These are phyloP conservation scores for Salvia splendens DNA, from an alignment of 257 asterid species.

Conservation along the genomic window DNA sequence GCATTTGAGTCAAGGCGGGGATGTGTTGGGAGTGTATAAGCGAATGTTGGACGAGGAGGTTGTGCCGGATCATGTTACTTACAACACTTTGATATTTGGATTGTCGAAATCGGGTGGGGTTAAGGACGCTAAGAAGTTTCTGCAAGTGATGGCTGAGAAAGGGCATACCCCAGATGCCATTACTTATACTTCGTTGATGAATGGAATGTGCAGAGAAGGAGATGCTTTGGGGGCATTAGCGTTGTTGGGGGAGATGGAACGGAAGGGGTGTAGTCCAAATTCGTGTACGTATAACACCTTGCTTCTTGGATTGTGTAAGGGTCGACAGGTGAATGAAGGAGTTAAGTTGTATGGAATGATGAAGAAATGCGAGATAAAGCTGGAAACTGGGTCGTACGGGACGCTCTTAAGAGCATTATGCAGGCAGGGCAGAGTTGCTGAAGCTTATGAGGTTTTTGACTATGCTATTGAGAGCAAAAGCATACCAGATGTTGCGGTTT, in stretches of 20 bases:
- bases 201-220: slow-evolving; percentile 90
- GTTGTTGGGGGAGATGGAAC: slow-evolving; percentile 79
- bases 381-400: slow-evolving; percentile 83
- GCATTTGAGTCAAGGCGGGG: slow-evolving; percentile 62
- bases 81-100: slow-evolving; percentile 81
- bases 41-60: slow-evolving; percentile 83
- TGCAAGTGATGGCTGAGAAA: slow-evolving; percentile 64
- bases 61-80: slow-evolving; percentile 76
- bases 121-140: slow-evolving; percentile 74
- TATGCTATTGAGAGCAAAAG: slow-evolving; percentile 91
- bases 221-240: slow-evolving; percentile 71
- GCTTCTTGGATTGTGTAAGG: slow-evolving; percentile 88
- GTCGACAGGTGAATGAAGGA: slow-evolving; percentile 66
- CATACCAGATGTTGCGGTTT: slow-evolving; percentile 73
- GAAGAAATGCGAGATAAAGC: slow-evolving; percentile 59
- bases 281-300: slow-evolving; percentile 80
- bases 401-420: slow-evolving; percentile 70
- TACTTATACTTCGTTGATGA: slow-evolving; percentile 92
- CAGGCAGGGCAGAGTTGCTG: slow-evolving; percentile 81
- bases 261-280: slow-evolving; percentile 71
- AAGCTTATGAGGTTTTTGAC: slow-evolving; percentile 86
- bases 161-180: slow-evolving; percentile 79
- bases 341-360: slow-evolving; percentile 67
- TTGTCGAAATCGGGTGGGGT: slow-evolving; percentile 79
- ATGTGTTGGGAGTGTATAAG: slow-evolving; percentile 71